Evolutionary conservation across 345 rosid species (phyloP), one percentile per base, ranked within the genome.

Genomic region (Camelina hispida): DNA sequence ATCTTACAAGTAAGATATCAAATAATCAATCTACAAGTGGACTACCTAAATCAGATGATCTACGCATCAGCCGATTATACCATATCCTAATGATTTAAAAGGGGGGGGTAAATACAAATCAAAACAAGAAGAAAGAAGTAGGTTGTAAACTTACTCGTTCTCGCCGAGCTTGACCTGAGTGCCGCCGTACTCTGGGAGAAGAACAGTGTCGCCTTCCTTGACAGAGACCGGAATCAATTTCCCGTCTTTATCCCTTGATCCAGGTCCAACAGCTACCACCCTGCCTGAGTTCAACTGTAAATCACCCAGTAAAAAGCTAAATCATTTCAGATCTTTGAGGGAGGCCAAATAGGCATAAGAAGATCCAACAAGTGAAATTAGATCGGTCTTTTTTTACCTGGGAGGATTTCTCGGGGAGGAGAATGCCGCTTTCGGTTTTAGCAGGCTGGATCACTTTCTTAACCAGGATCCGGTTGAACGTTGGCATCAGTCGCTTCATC

Each of bases 171-270:
- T 93, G 67, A 93, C 87, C 43, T 84, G 83, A 3, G 91, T 83
- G 23, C 98, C 98, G 0, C 93, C 95, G 73, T 83, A 90, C 50
- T 87, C 95, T 2, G 98, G 97, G 77, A 93, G 78, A 54, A 93
- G 98, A 59, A 90, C 98, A 8, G 88, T 84, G 72, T 93, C 98
- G 7, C 97, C 97, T 84, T 93, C 96, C 83, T 90, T 93, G 0
- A 93, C 85, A 1, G 86, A 71, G 9, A 88, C 82, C 14, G 91
- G 86, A 40, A 90, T 78, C n/a, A 78, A 37, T 11, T 87, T 87
- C 59, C 95, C 97, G 7, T 89, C 90, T 42, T 64, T 78, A 75
- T 73, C 88, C 13, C 86, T 82, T 51, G 82, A 72, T 23, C 98
- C 95, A 11, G 93, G 91, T 9, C 96, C 98, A 11, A 85, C 91